Percentiles rank a stretch among this genome's conserved stretches.
These are phyloP conservation scores for Russula abietina DNA, from an alignment of 768 basidiomycete species.

Conservation along the genomic window DNA sequence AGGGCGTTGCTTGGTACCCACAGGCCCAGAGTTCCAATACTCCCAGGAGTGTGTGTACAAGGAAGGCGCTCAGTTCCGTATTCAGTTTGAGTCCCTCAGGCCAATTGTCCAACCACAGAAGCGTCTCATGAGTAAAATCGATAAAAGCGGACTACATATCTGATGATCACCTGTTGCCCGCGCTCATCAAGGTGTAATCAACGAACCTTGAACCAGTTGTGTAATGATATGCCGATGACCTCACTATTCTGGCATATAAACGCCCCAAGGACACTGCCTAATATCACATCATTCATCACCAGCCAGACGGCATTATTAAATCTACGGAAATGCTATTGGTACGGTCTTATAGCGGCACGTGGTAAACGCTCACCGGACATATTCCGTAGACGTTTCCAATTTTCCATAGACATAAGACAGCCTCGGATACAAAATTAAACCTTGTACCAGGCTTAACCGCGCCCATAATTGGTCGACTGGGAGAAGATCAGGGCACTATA, in stretches of 20 bases:
- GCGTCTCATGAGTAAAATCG: constrained; percentile 42
- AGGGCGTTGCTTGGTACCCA: constrained; percentile 35
- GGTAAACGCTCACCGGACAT: constrained; percentile 21
- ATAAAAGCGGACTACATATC: constrained; percentile 39
- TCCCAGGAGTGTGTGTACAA: constrained; percentile 63
- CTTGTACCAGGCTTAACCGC: constrained; percentile 15
- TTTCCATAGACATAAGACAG: constrained; percentile 23
- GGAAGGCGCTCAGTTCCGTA: constrained; percentile 83
- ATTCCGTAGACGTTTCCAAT: constrained; percentile 24
- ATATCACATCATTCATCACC: constrained; percentile 81
- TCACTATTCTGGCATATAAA: constrained; percentile 64
- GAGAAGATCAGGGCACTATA: background rate
- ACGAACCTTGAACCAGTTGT: constrained; percentile 13
- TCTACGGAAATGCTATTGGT: constrained; percentile 34
- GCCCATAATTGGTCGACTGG: constrained; percentile 22
- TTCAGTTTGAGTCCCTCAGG: constrained; percentile 95
- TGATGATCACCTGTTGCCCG: background rate
- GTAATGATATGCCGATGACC: constrained; percentile 38
- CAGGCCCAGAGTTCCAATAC: constrained; percentile 67
- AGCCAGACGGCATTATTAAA: constrained; percentile 94
- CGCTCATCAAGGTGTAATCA: background rate
- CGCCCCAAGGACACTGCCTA: constrained; percentile 67
- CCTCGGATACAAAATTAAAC: constrained; percentile 16
- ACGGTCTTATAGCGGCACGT: background rate
- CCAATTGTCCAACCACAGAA: constrained; percentile 91